Conservation (phyloP, 352 stramenopile species). For the Albugo candida region DNA sequence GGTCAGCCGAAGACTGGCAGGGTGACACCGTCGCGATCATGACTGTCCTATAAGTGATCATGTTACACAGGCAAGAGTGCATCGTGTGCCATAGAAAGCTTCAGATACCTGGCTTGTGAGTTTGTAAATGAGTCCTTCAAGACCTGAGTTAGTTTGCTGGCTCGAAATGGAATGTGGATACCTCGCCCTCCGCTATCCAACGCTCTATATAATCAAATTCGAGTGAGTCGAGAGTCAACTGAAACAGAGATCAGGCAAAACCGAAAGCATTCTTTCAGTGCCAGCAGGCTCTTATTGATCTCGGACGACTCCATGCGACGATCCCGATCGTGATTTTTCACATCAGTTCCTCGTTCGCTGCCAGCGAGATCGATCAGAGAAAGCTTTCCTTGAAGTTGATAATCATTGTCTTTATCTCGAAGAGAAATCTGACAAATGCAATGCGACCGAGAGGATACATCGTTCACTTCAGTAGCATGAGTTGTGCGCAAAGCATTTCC, state of each 20-base stretch:
- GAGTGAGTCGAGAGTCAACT: neutral
- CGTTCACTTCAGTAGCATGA: conserved; percentile 92
- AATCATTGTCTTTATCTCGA: conserved; percentile 18
- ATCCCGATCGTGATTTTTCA: conserved; percentile 81
- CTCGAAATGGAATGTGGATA: conserved; percentile 89
- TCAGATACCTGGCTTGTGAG: conserved; percentile 52
- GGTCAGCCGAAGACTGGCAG: conserved; percentile 83
- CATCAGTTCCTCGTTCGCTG: conserved; percentile 91
- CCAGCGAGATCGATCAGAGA: conserved; percentile 94
- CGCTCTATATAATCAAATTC: conserved; percentile 19
- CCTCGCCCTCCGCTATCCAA: conserved; percentile 79
- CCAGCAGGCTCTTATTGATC: conserved; percentile 94
- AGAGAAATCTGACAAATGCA: conserved; percentile 90
- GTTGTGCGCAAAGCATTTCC: conserved; percentile 88
- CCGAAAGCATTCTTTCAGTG: conserved; percentile 94
- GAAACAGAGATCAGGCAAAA: conserved; percentile 1
- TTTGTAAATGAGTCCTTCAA: conserved; percentile 96
- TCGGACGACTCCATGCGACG: conserved; percentile 91
- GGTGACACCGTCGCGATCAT: conserved; percentile 94
- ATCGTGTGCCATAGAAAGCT: neutral
- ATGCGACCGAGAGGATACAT: conserved; percentile 87
- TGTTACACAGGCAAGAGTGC: neutral
- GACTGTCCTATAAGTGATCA: conserved; percentile 47
- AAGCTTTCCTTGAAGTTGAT: conserved; percentile 46
- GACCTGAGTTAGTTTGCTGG: conserved; percentile 94